Percentiles rank a stretch among this genome's conserved stretches.
Evolutionary conservation across 2,329 filamentous ascomycete species (phyloP).

Genomic region (Fusarium hainanense): DNA sequence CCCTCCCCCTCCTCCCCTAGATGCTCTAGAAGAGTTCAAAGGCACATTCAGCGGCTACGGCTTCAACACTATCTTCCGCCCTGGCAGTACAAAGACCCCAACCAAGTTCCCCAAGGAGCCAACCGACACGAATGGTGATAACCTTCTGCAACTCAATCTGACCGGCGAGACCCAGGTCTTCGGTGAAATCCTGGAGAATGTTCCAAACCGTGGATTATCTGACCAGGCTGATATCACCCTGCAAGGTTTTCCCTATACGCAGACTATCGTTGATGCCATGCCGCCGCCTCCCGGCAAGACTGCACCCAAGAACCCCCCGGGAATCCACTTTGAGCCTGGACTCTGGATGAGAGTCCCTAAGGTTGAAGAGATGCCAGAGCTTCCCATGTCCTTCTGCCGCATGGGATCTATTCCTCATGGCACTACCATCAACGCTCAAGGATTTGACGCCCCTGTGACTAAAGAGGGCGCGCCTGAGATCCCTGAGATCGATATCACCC

Average conservation of each 20-base stretch:
- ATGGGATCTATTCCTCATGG: slow-evolving; percentile 5
- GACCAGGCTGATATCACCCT: neutral
- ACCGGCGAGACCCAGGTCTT: neutral
- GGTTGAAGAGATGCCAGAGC: neutral
- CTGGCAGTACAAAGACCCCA: neutral
- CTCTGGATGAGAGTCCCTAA: neutral
- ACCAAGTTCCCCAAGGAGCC: neutral
- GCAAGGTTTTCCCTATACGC: neutral
- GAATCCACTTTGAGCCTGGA: neutral
- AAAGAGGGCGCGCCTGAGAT: too few relatives aligned
- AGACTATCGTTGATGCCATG: neutral
- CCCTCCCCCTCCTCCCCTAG: neutral
- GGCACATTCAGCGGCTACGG: neutral
- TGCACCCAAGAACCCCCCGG: neutral
- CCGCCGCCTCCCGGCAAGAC: neutral
- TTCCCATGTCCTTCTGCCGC: neutral
- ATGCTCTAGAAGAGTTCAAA: neutral
- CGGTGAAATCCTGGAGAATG: accelerated
- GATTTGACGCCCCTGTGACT: neutral
- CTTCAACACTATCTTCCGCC: slow-evolving; percentile 3
- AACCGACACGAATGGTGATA: neutral
- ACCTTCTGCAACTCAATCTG: neutral
- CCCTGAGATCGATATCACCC: neutral
- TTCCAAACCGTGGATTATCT: neutral
- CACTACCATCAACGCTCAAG: neutral